A percentile compares a stretch with the other conserved stretches of the same genome.
Conservation (phyloP, 352 stramenopile genomes). For the Phytophthora europaea region DNA sequence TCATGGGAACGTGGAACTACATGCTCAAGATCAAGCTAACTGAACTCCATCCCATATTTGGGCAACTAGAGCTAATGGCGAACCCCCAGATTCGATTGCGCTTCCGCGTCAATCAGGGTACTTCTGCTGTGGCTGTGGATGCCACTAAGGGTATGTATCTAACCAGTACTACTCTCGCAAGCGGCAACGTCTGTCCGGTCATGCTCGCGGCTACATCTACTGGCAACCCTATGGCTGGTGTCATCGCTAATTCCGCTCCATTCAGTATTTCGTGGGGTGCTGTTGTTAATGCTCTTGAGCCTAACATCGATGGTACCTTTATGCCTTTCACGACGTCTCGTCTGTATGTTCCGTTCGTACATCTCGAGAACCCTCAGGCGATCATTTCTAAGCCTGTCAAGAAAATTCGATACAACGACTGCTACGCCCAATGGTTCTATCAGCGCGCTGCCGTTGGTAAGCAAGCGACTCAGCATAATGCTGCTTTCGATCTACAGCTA, state of each 20-base stretch:
- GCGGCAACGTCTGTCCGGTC: conserved; percentile 8
- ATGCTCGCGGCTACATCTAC: conserved; percentile 4
- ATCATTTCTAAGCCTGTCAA: conserved; percentile 22
- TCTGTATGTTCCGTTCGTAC: no score
- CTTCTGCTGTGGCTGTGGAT: conserved; percentile 3
- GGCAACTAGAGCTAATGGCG: conserved; percentile 4
- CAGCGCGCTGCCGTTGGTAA: conserved; percentile 15
- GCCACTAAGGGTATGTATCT: not conserved
- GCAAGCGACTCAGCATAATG: conserved; percentile 6
- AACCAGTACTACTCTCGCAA: not conserved
- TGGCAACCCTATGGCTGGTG: conserved; percentile 5
- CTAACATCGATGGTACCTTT: no score
- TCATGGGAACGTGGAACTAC: conserved; percentile 16
- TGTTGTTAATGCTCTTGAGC: no score
- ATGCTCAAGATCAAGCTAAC: no score
- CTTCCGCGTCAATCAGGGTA: conserved; percentile 12
- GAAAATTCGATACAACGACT: conserved; percentile 19
- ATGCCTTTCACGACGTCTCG: no score
- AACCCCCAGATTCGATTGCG: conserved; percentile 8
- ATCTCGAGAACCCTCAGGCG: conserved; percentile 25
- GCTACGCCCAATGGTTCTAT: conserved; percentile 20
- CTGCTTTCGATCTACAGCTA: no score
- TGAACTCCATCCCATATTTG: conserved; percentile 12
- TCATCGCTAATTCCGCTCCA: conserved; percentile 6
- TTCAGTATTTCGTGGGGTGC: no score